Conservation (phyloP, 495 filamentous ascomycete genomes). For the Penicillium parvum region DNA sequence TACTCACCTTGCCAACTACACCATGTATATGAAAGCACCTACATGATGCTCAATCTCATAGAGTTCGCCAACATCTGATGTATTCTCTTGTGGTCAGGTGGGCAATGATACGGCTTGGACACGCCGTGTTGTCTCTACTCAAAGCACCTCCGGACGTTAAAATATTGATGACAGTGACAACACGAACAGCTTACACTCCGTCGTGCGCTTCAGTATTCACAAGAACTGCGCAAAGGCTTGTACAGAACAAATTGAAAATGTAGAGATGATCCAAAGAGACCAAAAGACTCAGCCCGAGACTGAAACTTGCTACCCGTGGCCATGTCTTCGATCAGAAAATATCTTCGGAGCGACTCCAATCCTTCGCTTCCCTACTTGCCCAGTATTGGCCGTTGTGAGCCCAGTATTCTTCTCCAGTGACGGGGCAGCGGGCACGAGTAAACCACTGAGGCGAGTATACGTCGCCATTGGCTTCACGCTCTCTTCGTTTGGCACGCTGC, state of each 20-base stretch:
- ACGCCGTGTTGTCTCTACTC: no score
- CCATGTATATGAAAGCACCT: no score
- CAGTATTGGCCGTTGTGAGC: conserved; percentile 85
- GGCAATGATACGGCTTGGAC: no score
- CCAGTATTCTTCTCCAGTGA: conserved; percentile 92
- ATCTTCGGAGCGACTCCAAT: conserved; percentile 57
- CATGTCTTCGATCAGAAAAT: conserved; percentile 46
- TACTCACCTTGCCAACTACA: no score
- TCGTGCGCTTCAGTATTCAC: no score
- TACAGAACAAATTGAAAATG: conserved; percentile 12
- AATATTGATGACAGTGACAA: no score
- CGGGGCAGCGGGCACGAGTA: conserved; percentile 58
- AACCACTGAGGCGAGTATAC: conserved; percentile 89
- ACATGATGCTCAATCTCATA: no score
- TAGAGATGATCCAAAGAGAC: no score
- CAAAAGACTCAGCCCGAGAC: neutral
- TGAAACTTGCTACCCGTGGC: neutral
- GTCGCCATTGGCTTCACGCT: conserved; percentile 70
- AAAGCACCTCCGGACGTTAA: no score
- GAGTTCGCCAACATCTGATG: no score
- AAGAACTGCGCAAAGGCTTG: conserved; percentile 11
- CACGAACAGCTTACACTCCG: no score
- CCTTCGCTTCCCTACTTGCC: conserved; percentile 50
- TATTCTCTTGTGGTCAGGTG: no score
- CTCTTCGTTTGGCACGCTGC: conserved; percentile 72